phyloP scores from a whole-genome alignment of 306 rosid genomes.

The Herpetospermum pedunculosum region DNA sequence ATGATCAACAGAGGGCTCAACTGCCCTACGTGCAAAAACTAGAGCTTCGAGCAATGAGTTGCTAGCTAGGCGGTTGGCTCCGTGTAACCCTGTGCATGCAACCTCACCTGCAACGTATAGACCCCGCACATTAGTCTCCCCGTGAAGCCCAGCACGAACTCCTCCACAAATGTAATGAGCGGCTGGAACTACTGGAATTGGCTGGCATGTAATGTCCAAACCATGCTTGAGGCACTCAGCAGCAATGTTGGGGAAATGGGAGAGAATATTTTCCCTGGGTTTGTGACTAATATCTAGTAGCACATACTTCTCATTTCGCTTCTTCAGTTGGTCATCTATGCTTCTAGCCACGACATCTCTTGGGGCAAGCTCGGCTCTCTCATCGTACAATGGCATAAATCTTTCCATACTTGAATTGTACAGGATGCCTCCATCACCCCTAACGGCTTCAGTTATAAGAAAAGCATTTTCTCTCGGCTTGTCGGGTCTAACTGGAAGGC shows the following conservation, averaged over 20 bases:
- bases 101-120: slow-evolving; percentile 91
- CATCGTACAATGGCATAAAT: slow-evolving; percentile 85
- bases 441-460: slow-evolving; percentile 83
- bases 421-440: slow-evolving; percentile 85
- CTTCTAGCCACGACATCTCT: slow-evolving; percentile 97
- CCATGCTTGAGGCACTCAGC: slow-evolving; percentile 61
- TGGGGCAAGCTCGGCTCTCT: slow-evolving; percentile 92
- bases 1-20: slow-evolving; percentile 68
- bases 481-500: slow-evolving; percentile 55
- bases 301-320: slow-evolving; percentile 61
- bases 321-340: slow-evolving; percentile 90
- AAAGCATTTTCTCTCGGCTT: slow-evolving; percentile 61
- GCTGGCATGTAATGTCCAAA: slow-evolving; percentile 67
- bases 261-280: slow-evolving; percentile 50
- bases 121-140: slow-evolving; percentile 76
- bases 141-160: slow-evolving; percentile 81
- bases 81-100: slow-evolving; percentile 95
- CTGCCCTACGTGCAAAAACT: slow-evolving; percentile 89
- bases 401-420: slow-evolving; percentile 82
- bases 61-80: slow-evolving; percentile 94
- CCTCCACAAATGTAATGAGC: slow-evolving; percentile 99
- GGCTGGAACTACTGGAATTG: slow-evolving; percentile 91
- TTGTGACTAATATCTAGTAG: slow-evolving; percentile 84
- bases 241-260: slow-evolving; percentile 79
- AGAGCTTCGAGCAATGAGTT: slow-evolving; percentile 94